Evolutionary conservation across 2,329 filamentous ascomycete species (phyloP).

Genomic region (Aspergillus terreus): DNA sequence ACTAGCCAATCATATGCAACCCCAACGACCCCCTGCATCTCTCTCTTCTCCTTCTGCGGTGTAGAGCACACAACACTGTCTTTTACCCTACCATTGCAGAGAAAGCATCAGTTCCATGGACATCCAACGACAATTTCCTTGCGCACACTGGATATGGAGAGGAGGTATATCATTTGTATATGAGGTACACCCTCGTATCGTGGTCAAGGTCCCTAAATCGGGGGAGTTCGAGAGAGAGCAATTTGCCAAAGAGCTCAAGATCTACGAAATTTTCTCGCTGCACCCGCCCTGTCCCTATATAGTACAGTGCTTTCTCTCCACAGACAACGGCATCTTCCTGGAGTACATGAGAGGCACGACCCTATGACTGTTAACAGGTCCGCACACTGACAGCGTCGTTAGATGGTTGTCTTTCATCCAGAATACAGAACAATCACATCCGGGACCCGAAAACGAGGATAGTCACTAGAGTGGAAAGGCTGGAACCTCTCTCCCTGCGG

Average conservation of each 20-base stretch:
- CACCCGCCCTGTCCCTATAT: conserved; percentile 20
- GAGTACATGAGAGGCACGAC: conserved; percentile 11
- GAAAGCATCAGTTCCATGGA: conserved; percentile 9
- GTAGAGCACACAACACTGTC: too few species aligned
- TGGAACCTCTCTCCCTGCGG: conserved; percentile 23
- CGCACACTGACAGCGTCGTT: conserved; percentile 13
- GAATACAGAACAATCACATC: conserved; percentile 23
- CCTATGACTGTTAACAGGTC: conserved; percentile 21
- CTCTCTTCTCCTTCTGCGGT: too few species aligned
- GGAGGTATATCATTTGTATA: conserved; percentile 26
- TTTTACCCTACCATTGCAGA: too few species aligned
- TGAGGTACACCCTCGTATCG: conserved; percentile 25
- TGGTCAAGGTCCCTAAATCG: conserved; percentile 25
- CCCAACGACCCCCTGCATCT: too few species aligned
- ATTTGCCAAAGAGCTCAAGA: conserved; percentile 22
- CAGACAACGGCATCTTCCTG: conserved; percentile 23
- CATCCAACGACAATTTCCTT: conserved; percentile 16
- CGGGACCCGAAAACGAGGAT: conserved; percentile 16
- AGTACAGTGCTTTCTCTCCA: conserved; percentile 20
- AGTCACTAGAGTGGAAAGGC: conserved; percentile 22
- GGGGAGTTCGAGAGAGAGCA: conserved; percentile 23
- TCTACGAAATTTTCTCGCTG: conserved; percentile 20
- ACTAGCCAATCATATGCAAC: too few species aligned
- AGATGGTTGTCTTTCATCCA: conserved; percentile 20
- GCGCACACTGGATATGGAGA: conserved; percentile 20